Percentiles rank a stretch among this genome's conserved stretches.
phyloP scores from a whole-genome alignment of 768 basidiomycete genomes.

The Multifurca ochricompacta region DNA sequence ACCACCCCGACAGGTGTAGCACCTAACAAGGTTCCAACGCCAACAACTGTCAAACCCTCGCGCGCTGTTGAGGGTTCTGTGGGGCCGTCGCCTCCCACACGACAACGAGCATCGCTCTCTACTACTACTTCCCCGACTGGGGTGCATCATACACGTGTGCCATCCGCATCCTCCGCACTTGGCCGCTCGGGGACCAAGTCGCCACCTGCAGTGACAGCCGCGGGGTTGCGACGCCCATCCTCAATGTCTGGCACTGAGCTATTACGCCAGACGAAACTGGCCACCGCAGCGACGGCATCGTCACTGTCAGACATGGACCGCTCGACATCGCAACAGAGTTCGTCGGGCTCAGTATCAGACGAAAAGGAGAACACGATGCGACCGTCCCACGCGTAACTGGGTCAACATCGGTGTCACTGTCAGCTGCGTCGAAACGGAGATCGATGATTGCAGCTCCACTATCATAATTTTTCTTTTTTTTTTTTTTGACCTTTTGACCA shows the following conservation, averaged over 20 bases:
- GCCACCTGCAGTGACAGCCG: background rate
- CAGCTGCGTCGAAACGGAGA: slow-evolving; percentile 13
- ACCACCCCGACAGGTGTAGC: slow-evolving; percentile 7
- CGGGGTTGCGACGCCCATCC: slow-evolving; percentile 1
- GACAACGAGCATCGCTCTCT: slow-evolving; percentile 13
- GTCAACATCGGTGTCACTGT: background rate
- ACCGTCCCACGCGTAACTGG: background rate
- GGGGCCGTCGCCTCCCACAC: slow-evolving; percentile 9
- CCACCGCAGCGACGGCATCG: background rate
- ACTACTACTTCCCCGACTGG: slow-evolving; percentile 9
- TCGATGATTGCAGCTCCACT: slow-evolving; percentile 10
- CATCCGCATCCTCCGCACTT: slow-evolving; percentile 7
- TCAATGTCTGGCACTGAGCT: slow-evolving; percentile 19
- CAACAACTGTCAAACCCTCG: slow-evolving; percentile 10
- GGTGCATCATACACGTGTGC: background rate
- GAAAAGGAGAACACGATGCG: slow-evolving; percentile 17
- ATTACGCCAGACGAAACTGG: slow-evolving; percentile 11
- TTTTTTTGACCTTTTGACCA: background rate
- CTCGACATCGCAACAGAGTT: slow-evolving; percentile 1
- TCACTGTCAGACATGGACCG: slow-evolving; percentile 2
- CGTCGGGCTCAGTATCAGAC: slow-evolving; percentile 5
- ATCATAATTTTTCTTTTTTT: slow-evolving; percentile 5
- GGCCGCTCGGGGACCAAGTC: slow-evolving; percentile 16
- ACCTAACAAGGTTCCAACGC: slow-evolving; percentile 4
- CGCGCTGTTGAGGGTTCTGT: slow-evolving; percentile 13